Conservation (phyloP, 345 rosid genomes). For the Draba incana region DNA sequence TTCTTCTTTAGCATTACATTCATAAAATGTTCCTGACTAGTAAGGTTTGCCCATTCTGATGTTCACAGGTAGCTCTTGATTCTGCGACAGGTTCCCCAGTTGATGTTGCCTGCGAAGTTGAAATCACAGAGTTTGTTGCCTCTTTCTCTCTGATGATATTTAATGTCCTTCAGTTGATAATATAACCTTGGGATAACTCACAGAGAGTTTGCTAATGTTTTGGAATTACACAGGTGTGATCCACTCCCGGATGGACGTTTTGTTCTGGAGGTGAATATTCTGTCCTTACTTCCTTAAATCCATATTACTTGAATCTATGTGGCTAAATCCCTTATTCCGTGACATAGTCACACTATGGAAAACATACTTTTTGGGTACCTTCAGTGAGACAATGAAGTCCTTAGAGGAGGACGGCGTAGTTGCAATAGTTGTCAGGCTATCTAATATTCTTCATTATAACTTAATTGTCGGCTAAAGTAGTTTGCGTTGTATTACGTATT, state of each 20-base stretch:
- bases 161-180: not conserved
- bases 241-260: conserved; percentile 94
- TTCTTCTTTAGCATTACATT: conserved; percentile 10
- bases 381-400: not conserved
- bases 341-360: conserved; percentile 3
- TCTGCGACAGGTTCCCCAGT: conserved; percentile 65
- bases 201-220: conserved; percentile 26
- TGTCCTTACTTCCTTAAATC: conserved; percentile 3
- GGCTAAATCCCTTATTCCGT: not conserved
- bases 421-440: not conserved
- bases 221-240: conserved; percentile 68
- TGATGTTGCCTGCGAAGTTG: conserved; percentile 97
- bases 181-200: not conserved
- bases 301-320: not conserved
- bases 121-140: conserved; percentile 85
- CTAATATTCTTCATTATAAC: not conserved
- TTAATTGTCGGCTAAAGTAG: not conserved
- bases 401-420: not conserved
- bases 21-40: conserved; percentile 28
- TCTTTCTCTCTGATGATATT: conserved; percentile 9
- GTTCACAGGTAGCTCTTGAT: conserved; percentile 74
- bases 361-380: not conserved
- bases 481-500: not conserved
- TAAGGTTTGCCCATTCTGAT: conserved; percentile 25
- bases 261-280: conserved; percentile 66